Evolutionary conservation across 306 rosid genomes (phyloP).

Genomic region (Trifolium fragiferum): DNA sequence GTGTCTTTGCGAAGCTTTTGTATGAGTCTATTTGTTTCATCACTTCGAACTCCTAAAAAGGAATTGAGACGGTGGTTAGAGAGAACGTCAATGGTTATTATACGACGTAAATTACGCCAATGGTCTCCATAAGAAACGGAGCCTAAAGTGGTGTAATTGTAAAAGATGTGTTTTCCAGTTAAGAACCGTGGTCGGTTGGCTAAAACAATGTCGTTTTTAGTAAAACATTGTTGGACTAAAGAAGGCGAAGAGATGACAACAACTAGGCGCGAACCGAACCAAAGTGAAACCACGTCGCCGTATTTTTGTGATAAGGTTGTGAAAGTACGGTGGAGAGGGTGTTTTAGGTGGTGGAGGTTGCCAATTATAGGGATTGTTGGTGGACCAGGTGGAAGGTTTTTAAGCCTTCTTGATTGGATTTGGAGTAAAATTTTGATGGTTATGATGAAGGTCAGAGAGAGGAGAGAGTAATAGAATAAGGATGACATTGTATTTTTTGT

Average conservation of each 20-base stretch:
- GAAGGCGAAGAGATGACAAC: conserved; percentile 35
- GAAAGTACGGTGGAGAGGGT: conserved; percentile 40
- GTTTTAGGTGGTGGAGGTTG: conserved; percentile 46
- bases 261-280: conserved; percentile 44
- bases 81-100: conserved; percentile 41
- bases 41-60: conserved; percentile 29
- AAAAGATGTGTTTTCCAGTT: conserved; percentile 31
- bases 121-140: conserved; percentile 37
- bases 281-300: conserved; percentile 34
- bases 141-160: conserved; percentile 38
- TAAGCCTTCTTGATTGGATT: conserved; percentile 16
- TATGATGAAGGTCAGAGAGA: conserved; percentile 23
- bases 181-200: conserved; percentile 29
- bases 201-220: conserved; percentile 29
- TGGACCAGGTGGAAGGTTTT: conserved; percentile 45
- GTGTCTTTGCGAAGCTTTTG: neutral
- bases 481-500: conserved; percentile 10
- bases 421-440: conserved; percentile 21
- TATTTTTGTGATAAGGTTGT: conserved; percentile 11
- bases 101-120: conserved; percentile 48
- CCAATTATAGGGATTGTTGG: conserved; percentile 39
- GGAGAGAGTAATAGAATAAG: conserved; percentile 1
- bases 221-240: conserved; percentile 30
- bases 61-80: conserved; percentile 43
- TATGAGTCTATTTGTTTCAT: conserved; percentile 20